phyloP scores from a whole-genome alignment of 371 early-diverging fungal genomes.

The Syncephalastrum racemosum region DNA sequence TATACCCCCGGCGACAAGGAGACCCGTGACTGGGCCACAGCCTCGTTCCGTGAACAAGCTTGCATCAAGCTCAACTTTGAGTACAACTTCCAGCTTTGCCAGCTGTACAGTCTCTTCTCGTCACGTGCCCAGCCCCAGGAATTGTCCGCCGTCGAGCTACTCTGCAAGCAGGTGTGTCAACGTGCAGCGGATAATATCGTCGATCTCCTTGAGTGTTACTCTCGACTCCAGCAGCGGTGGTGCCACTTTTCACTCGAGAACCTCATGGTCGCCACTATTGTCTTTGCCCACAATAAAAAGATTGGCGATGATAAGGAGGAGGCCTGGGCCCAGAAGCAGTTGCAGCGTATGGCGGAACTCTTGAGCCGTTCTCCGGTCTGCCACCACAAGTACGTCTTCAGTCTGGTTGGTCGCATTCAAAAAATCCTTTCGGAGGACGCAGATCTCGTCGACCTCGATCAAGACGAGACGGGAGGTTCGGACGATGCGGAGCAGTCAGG shows the following conservation, averaged over 20 bases:
- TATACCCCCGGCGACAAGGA: slow-evolving; percentile 16
- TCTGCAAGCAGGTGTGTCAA: slow-evolving; percentile 19
- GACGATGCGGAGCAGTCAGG: background rate
- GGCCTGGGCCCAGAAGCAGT: slow-evolving; percentile 12
- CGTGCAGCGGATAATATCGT: slow-evolving; percentile 26
- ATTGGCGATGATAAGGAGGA: background rate
- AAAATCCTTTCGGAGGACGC: slow-evolving; percentile 13
- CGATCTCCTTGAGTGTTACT: slow-evolving; percentile 25
- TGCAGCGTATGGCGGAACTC: slow-evolving; percentile 16
- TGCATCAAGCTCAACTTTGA: slow-evolving; percentile 35
- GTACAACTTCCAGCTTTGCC: slow-evolving; percentile 28
- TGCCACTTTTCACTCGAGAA: slow-evolving; percentile 31
- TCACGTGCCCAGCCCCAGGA: slow-evolving; percentile 10
- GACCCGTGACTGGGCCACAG: slow-evolving; percentile 16
- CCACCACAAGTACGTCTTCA: slow-evolving; percentile 26
- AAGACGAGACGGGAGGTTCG: slow-evolving; percentile 5
- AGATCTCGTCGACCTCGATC: slow-evolving; percentile 11
- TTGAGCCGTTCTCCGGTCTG: slow-evolving; percentile 21
- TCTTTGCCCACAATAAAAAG: slow-evolving; percentile 13
- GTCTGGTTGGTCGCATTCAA: slow-evolving; percentile 18
- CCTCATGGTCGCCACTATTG: slow-evolving; percentile 19
- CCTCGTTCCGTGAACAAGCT: slow-evolving; percentile 34
- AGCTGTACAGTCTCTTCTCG: slow-evolving; percentile 26
- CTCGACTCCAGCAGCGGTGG: slow-evolving; percentile 29
- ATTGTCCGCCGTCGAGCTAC: slow-evolving; percentile 21